A percentile compares a stretch with the other conserved stretches of the same genome.
Evolutionary conservation across 1,139 yeast genomes (phyloP).

Genomic region (Hyphopichia buzzinii): DNA sequence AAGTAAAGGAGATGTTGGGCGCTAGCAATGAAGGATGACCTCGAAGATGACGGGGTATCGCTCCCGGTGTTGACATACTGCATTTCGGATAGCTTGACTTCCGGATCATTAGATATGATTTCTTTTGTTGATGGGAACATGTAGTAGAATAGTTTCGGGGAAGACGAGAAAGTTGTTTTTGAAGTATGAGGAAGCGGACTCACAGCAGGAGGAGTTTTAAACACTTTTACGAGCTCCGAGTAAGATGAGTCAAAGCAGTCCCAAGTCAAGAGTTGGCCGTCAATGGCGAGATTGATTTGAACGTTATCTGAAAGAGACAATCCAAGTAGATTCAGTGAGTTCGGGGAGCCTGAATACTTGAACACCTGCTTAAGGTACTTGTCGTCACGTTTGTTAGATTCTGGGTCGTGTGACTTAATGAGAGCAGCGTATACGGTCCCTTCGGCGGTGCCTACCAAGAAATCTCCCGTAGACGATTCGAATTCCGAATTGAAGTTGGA

Average conservation of each 20-base stretch:
- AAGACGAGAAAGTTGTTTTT: neutral
- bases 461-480: constrained; percentile 22
- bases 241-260: constrained; percentile 33
- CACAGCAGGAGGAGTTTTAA: constrained; percentile 22
- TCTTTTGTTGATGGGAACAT: constrained; percentile 15
- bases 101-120: constrained; percentile 27
- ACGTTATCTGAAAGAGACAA: constrained; percentile 21
- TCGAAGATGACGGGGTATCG: constrained; percentile 3
- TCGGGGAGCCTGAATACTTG: constrained; percentile 11
- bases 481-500: constrained; percentile 3
- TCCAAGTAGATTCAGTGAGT: constrained; percentile 13
- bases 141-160: constrained; percentile 13
- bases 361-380: constrained; percentile 31
- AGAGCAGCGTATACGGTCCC: constrained; percentile 27
- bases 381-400: constrained; percentile 35
- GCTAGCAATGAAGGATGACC: constrained; percentile 16
- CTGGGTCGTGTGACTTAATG: constrained; percentile 25
- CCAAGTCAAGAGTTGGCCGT: constrained; percentile 26
- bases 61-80: constrained; percentile 11
- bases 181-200: constrained; percentile 8
- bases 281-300: constrained; percentile 23
- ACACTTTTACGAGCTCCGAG: constrained; percentile 27
- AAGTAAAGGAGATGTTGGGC: constrained; percentile 27
- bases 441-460: constrained; percentile 29
- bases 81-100: constrained; percentile 20